phyloP scores from a whole-genome alignment of 805 yeast species.

The baker's yeast (Saccharomyces cerevisiae) region DNA sequence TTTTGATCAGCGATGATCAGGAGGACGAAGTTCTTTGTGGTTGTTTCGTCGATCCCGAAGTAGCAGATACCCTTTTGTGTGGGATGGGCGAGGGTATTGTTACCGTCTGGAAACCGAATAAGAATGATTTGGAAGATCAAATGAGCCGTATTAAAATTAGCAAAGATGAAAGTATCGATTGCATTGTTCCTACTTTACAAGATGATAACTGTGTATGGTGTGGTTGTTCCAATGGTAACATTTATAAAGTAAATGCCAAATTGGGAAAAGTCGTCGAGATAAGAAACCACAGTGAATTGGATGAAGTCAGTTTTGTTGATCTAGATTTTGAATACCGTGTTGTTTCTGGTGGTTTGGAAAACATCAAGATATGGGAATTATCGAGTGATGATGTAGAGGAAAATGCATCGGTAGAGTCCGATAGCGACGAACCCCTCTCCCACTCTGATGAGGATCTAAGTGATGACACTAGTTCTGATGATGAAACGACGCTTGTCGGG shows the following conservation, averaged over 20 bases:
- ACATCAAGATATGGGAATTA: slow-evolving; percentile 65
- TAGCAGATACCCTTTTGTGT: slow-evolving; percentile 58
- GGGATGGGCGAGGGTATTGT: slow-evolving; percentile 89
- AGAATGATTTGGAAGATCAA: slow-evolving; percentile 69
- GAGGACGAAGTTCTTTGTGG: slow-evolving; percentile 85
- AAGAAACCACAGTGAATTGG: slow-evolving; percentile 57
- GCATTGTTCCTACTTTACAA: slow-evolving; percentile 44
- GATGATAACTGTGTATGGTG: slow-evolving; percentile 56
- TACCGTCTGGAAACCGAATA: slow-evolving; percentile 74
- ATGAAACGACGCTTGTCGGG: slow-evolving; percentile 15
- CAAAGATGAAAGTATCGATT: slow-evolving; percentile 66
- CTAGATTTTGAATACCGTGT: slow-evolving; percentile 74
- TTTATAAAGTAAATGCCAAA: slow-evolving; percentile 59
- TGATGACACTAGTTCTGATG: slow-evolving; percentile 14
- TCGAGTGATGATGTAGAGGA: slow-evolving; percentile 29
- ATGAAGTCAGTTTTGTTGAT: slow-evolving; percentile 72
- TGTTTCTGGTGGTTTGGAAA: slow-evolving; percentile 77
- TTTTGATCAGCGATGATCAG: slow-evolving; percentile 73
- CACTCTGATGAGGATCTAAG: slow-evolving; percentile 6
- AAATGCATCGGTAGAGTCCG: slow-evolving; percentile 11
- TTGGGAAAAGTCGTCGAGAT: slow-evolving; percentile 56
- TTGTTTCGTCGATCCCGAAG: slow-evolving; percentile 54
- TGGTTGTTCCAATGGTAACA: slow-evolving; percentile 70
- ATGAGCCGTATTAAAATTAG: slow-evolving; percentile 63
- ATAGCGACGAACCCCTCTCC: slow-evolving; percentile 5